Evolutionary conservation across 805 yeast genomes (phyloP).

Genomic region (Saccharomycopsis babjevae): DNA sequence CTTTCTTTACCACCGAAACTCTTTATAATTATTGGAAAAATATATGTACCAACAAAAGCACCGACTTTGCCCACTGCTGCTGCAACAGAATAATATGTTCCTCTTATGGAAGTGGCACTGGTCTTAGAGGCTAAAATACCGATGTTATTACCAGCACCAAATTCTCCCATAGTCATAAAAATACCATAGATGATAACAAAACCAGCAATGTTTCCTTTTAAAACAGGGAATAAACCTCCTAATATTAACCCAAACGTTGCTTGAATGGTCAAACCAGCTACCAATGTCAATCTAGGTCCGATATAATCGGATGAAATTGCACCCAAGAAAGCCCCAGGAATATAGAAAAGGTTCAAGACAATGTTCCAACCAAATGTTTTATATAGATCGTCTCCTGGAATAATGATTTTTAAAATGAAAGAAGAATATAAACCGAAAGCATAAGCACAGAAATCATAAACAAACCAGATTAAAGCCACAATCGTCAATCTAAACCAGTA

Average conservation of each 20-base stretch:
- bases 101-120: slow-evolving; percentile 78
- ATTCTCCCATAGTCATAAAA: slow-evolving; percentile 79
- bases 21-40: slow-evolving; percentile 70
- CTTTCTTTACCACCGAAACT: slow-evolving; percentile 45
- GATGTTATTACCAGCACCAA: slow-evolving; percentile 89
- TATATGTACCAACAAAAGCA: slow-evolving; percentile 83
- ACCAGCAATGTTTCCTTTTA: slow-evolving; percentile 57
- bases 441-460: slow-evolving; percentile 80
- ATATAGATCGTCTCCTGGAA: slow-evolving; percentile 53
- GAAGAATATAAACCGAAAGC: slow-evolving; percentile 82
- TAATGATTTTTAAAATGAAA: slow-evolving; percentile 48
- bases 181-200: slow-evolving; percentile 85
- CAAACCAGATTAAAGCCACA: slow-evolving; percentile 77
- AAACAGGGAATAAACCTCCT: slow-evolving; percentile 56
- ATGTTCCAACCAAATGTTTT: slow-evolving; percentile 87
- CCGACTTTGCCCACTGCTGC: slow-evolving; percentile 91
- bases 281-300: slow-evolving; percentile 82
- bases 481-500: slow-evolving; percentile 73
- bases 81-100: slow-evolving; percentile 82
- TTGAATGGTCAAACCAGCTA: slow-evolving; percentile 59
- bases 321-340: slow-evolving; percentile 86
- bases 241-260: slow-evolving; percentile 73
- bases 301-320: slow-evolving; percentile 76
- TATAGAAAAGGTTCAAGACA: slow-evolving; percentile 75
- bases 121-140: slow-evolving; percentile 85